phyloP scores from a whole-genome alignment of 805 yeast species.

The Metschnikowia henanensis region DNA sequence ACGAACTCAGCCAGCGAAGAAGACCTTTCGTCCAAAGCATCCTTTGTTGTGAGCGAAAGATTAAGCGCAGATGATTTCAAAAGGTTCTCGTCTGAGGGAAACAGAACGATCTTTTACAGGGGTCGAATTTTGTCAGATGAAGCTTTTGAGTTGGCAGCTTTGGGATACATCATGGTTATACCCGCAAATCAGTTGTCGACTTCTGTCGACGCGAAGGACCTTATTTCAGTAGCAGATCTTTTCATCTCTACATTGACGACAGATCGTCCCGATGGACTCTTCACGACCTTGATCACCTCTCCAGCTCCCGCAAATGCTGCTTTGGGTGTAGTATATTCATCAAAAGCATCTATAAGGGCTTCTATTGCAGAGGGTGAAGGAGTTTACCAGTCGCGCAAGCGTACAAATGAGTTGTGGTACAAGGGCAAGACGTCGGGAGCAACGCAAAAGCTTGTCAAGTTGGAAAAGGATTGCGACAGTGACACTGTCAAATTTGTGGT shows the following conservation, averaged over 20 bases:
- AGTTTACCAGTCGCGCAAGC: constrained; percentile 88
- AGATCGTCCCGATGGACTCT: constrained; percentile 86
- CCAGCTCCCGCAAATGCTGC: constrained; percentile 53
- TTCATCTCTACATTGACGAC: constrained; percentile 59
- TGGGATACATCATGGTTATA: constrained; percentile 39
- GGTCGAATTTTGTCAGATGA: constrained; percentile 20
- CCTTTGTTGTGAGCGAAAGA: constrained; percentile 22
- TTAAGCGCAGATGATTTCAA: constrained; percentile 20
- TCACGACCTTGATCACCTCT: constrained; percentile 77
- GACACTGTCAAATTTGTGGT: constrained; percentile 89
- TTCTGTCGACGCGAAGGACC: constrained; percentile 20
- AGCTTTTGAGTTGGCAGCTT: constrained; percentile 28
- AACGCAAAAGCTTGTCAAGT: constrained; percentile 67
- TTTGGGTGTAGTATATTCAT: constrained; percentile 90
- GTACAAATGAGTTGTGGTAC: constrained; percentile 83
- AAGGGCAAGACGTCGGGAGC: constrained; percentile 98
- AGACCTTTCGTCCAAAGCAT: constrained; percentile 20
- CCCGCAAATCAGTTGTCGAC: constrained; percentile 28
- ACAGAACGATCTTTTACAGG: constrained; percentile 29
- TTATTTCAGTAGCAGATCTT: constrained; percentile 42
- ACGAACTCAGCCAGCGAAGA: constrained; percentile 5
- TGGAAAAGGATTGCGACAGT: constrained; percentile 87
- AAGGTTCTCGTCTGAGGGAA: constrained; percentile 24
- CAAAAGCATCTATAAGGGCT: constrained; percentile 74
- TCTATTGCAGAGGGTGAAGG: constrained; percentile 83